phyloP scores from a whole-genome alignment of 768 basidiomycete genomes.

The Amanita muscaria region DNA sequence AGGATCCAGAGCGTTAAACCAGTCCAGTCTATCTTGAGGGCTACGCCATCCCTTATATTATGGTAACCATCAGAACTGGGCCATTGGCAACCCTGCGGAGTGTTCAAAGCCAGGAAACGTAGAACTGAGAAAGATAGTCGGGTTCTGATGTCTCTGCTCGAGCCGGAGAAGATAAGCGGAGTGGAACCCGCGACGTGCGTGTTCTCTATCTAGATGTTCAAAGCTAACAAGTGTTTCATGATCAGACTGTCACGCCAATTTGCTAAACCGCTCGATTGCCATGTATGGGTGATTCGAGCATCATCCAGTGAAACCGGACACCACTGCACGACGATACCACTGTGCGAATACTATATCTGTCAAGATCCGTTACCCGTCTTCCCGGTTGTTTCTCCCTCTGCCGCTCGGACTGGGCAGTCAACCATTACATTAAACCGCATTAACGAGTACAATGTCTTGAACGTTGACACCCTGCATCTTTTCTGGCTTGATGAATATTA shows the following conservation, averaged over 20 bases:
- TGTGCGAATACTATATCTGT: conserved; percentile 95
- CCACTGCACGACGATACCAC: conserved; percentile 99
- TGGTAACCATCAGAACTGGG: too few species aligned
- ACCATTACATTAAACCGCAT: conserved; percentile 96
- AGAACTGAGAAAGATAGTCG: too few species aligned
- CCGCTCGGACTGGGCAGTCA: conserved; percentile 83
- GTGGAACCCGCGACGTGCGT: too few species aligned
- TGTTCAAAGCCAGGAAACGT: too few species aligned
- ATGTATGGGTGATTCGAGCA: conserved; percentile 75
- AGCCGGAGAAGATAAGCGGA: too few species aligned
- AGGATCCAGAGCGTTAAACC: too few species aligned
- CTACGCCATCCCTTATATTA: too few species aligned
- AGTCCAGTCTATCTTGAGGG: too few species aligned
- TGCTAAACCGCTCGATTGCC: conserved; percentile 87
- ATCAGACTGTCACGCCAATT: conserved; percentile 88
- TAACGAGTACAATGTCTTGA: conserved; percentile 88
- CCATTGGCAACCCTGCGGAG: too few species aligned
- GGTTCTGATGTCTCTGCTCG: too few species aligned
- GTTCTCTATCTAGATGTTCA: too few species aligned
- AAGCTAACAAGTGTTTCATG: too few species aligned
- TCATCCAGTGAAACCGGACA: conserved; percentile 94
- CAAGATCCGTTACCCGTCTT: conserved; percentile 89
- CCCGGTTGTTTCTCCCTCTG: conserved; percentile 96
- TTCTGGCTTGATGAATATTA: conserved; percentile 84
- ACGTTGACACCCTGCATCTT: conserved; percentile 88